These are phyloP conservation scores for Naganishia albida DNA, from an alignment of 1,284 basidiomycete species.

Conservation along the genomic window DNA sequence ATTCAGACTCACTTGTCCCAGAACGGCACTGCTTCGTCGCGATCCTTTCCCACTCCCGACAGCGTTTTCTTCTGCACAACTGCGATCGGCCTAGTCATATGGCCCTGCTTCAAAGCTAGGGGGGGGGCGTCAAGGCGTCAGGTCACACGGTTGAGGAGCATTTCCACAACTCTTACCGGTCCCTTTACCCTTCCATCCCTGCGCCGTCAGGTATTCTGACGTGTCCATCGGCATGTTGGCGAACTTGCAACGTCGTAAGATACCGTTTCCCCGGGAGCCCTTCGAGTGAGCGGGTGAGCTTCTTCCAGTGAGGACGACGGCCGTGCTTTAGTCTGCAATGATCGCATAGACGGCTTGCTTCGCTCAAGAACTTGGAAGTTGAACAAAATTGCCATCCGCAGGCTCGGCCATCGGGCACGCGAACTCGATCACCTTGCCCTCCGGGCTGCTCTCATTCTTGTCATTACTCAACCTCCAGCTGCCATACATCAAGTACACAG, in stretches of 20 bases:
- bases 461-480: background rate
- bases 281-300: no score
- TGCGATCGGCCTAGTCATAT: constrained; percentile 64
- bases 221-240: constrained; percentile 69
- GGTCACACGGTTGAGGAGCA: constrained; percentile 50
- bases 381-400: constrained; percentile 21
- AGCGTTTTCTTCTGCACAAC: constrained; percentile 82
- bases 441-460: background rate
- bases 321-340: no score
- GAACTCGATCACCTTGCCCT: constrained; percentile 10
- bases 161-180: constrained; percentile 47
- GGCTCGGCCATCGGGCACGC: constrained; percentile 15
- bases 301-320: no score
- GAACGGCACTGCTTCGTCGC: constrained; percentile 90
- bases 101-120: constrained; percentile 52
- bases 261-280: no score
- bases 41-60: constrained; percentile 80
- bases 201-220: constrained; percentile 71
- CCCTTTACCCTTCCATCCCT: constrained; percentile 86
- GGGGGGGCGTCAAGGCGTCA: background rate
- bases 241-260: no score
- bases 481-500: no score
- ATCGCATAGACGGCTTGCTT: no score
- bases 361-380: no score
- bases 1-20: constrained; percentile 82